phyloP scores from a whole-genome alignment of 108 stramenopile genomes.

The Conticribra guillardii region DNA sequence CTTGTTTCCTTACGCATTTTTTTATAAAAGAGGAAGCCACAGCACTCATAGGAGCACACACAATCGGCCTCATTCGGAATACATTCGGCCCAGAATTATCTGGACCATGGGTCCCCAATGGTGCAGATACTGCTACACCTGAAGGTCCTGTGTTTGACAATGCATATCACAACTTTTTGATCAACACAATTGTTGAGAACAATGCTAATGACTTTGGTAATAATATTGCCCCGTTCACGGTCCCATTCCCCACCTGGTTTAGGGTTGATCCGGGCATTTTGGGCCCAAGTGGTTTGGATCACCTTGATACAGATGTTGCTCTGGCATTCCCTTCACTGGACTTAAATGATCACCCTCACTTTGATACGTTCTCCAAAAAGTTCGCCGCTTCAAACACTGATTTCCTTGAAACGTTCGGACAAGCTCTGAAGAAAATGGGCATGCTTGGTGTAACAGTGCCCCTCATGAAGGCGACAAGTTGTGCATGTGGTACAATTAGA shows the following conservation, averaged over 20 bases:
- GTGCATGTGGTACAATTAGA: not conserved
- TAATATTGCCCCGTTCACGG: not conserved
- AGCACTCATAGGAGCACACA: conserved; percentile 18
- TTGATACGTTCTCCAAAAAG: not conserved
- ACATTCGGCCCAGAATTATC: conserved; percentile 6
- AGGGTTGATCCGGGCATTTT: not conserved
- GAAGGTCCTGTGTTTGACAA: conserved; percentile 16
- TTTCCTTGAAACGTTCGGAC: conserved; percentile 1
- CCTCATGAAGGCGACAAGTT: not conserved
- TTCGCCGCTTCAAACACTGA: conserved; percentile 6
- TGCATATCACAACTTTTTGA: conserved; percentile 15
- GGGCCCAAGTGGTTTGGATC: too few species aligned
- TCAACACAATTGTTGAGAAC: conserved; percentile 9
- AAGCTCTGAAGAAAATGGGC: conserved; percentile 19
- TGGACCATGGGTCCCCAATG: conserved; percentile 8
- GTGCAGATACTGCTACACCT: conserved; percentile 14
- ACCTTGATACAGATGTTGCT: conserved; percentile 18
- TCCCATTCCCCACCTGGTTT: conserved; percentile 11
- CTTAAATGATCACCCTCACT: conserved; percentile 5
- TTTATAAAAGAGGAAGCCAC: conserved; percentile 17
- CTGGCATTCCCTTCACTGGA: conserved; percentile 18
- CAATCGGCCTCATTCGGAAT: conserved; percentile 16
- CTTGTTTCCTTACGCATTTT: not conserved
- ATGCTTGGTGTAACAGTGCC: conserved; percentile 13
- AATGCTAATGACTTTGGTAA: conserved; percentile 3